Percentiles rank a stretch among this genome's conserved stretches.
Conservation (phyloP, 805 yeast genomes). For the Monosporozyma siamensis region DNA sequence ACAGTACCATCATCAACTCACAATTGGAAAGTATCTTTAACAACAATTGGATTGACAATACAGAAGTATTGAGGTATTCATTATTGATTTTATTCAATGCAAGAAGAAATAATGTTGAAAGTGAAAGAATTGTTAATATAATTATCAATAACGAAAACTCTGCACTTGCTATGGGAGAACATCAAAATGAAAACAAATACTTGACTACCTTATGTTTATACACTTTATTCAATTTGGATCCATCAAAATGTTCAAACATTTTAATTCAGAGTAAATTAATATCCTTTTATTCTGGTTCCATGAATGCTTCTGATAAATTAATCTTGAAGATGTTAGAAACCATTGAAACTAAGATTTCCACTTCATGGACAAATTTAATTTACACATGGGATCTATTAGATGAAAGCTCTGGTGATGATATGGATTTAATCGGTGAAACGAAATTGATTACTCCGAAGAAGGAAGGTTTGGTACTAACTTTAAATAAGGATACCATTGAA, state of each 20-base stretch:
- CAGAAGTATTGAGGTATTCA: constrained; percentile 38
- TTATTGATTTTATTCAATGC: constrained; percentile 34
- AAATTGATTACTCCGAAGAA: constrained; percentile 38
- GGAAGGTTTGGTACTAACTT: constrained; percentile 40
- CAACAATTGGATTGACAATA: constrained; percentile 38
- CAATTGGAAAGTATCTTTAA: constrained; percentile 55
- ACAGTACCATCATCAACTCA: constrained; percentile 43
- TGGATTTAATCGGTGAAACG: constrained; percentile 41
- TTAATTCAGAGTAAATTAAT: constrained; percentile 43
- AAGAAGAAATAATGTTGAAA: constrained; percentile 32
- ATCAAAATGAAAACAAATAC: constrained; percentile 26
- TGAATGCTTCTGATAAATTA: constrained; percentile 49
- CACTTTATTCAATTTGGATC: constrained; percentile 41
- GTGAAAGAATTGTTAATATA: constrained; percentile 51
- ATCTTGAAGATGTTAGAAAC: constrained; percentile 45
- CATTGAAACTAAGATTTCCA: constrained; percentile 45
- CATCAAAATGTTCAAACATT: constrained; percentile 36
- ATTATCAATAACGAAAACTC: constrained; percentile 45
- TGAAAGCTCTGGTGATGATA: constrained; percentile 29
- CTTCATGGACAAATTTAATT: constrained; percentile 60
- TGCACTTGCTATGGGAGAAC: constrained; percentile 26
- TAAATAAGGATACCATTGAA: constrained; percentile 41
- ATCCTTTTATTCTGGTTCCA: constrained; percentile 53
- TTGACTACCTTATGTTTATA: constrained; percentile 40
- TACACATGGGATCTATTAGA: constrained; percentile 56